Percentiles rank a stretch among this genome's conserved stretches.
phyloP scores from a whole-genome alignment of 331 rosid genomes.

The Dryas integrifolia region DNA sequence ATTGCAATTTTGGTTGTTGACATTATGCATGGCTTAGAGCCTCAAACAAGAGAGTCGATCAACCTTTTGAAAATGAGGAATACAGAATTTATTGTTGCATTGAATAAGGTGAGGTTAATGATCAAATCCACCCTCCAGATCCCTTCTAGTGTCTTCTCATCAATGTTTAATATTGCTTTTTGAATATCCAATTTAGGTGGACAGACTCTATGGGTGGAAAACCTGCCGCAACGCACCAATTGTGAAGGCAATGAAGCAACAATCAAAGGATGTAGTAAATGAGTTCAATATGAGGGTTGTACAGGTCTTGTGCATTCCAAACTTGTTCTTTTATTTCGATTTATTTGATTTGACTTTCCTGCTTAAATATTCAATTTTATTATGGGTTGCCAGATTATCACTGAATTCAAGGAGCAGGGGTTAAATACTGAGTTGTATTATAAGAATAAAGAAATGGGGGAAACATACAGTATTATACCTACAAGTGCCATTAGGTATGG shows the following conservation, averaged over 20 bases:
- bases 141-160: constrained; percentile 13
- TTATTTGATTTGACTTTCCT: not conserved
- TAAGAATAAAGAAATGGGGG: constrained; percentile 90
- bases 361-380: constrained; percentile 19
- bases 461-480: constrained; percentile 88
- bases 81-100: constrained; percentile 84
- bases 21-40: constrained; percentile 96
- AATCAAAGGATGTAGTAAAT: constrained; percentile 77
- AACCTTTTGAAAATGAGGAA: constrained; percentile 88
- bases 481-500: constrained; percentile 93
- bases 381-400: constrained; percentile 55
- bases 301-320: constrained; percentile 52
- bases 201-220: constrained; percentile 97
- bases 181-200: constrained; percentile 52
- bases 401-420: constrained; percentile 87
- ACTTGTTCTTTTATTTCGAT: not conserved
- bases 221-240: constrained; percentile 70
- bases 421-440: constrained; percentile 80
- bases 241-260: constrained; percentile 73
- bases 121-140: not conserved
- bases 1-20: constrained; percentile 90
- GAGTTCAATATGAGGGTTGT: constrained; percentile 80
- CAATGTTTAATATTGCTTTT: constrained; percentile 13
- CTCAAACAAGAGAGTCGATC: constrained; percentile 85
- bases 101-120: constrained; percentile 71